Percentiles rank a stretch among this genome's conserved stretches.
These are phyloP conservation scores for Debaryomyces udenii DNA, from an alignment of 1,139 yeast species.

Conservation along the genomic window DNA sequence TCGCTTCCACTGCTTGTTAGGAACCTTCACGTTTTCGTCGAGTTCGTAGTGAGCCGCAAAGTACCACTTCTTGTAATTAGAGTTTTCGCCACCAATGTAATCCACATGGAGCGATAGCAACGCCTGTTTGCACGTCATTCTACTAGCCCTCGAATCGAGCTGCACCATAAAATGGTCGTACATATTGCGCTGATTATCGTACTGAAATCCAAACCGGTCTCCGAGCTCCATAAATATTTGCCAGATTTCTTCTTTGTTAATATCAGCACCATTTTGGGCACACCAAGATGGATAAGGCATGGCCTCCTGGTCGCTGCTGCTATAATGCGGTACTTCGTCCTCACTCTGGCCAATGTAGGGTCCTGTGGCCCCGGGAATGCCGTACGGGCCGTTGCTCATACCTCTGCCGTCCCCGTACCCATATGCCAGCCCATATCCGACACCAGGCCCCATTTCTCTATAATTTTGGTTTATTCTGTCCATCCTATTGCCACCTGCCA, in stretches of 20 bases:
- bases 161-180: conserved; percentile 42
- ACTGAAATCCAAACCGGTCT: conserved; percentile 36
- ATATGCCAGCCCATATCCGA: background rate
- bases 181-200: conserved; percentile 40
- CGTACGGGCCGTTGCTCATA: background rate
- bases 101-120: conserved; percentile 42
- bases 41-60: conserved; percentile 35
- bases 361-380: no score
- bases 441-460: no score
- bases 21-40: conserved; percentile 19
- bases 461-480: no score
- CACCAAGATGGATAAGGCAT: conserved; percentile 37
- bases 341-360: no score
- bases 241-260: conserved; percentile 24
- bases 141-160: conserved; percentile 44
- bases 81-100: conserved; percentile 44
- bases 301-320: background rate
- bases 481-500: background rate
- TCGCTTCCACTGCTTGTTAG: conserved; percentile 16
- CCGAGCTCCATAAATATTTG: conserved; percentile 25
- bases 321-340: background rate
- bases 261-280: conserved; percentile 32
- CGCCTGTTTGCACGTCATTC: conserved; percentile 40
- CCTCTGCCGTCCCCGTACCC: conserved; percentile 2
- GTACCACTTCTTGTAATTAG: conserved; percentile 48